A percentile compares a stretch with the other conserved stretches of the same genome.
Evolutionary conservation across 2,329 filamentous ascomycete species (phyloP).

Genomic region (Leptodontidium sp.): DNA sequence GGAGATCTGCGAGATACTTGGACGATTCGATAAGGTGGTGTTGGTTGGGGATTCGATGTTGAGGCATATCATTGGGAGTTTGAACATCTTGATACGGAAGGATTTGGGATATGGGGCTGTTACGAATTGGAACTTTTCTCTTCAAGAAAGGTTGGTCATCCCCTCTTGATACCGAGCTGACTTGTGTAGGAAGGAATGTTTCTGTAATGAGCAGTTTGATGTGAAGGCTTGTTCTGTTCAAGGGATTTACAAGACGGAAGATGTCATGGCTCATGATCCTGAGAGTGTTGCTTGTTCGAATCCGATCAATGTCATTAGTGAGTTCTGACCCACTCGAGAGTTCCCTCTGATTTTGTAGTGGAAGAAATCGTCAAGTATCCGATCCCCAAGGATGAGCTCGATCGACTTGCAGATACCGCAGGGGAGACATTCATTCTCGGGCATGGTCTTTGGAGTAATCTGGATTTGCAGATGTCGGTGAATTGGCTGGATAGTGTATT

Average conservation of each 20-base stretch:
- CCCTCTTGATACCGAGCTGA: conserved; percentile 9
- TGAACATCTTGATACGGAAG: conserved; percentile 56
- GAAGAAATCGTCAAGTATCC: conserved; percentile 55
- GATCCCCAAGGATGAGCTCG: conserved; percentile 51
- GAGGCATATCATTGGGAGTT: conserved; percentile 55
- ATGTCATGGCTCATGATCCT: conserved; percentile 54
- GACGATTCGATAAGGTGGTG: conserved; percentile 55
- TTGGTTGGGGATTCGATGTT: conserved; percentile 59
- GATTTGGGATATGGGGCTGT: conserved; percentile 58
- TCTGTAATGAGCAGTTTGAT: conserved; percentile 59
- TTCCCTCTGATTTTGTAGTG: conserved; percentile 31
- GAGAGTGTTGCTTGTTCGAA: conserved; percentile 51
- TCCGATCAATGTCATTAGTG: conserved; percentile 50
- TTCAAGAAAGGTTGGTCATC: conserved; percentile 48
- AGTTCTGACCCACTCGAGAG: conserved; percentile 12
- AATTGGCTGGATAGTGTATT: conserved; percentile 53
- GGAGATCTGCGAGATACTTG: conserved; percentile 55
- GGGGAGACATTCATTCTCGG: conserved; percentile 52
- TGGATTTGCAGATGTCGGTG: conserved; percentile 52
- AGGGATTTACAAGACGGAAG: conserved; percentile 56
- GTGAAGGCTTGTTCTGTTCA: conserved; percentile 58
- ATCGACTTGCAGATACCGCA: conserved; percentile 50
- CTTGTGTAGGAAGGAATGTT: conserved; percentile 50
- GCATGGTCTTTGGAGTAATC: conserved; percentile 57
- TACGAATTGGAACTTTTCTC: conserved; percentile 58